These are phyloP conservation scores for Telfairia occidentalis DNA, from an alignment of 331 rosid species.

Conservation along the genomic window DNA sequence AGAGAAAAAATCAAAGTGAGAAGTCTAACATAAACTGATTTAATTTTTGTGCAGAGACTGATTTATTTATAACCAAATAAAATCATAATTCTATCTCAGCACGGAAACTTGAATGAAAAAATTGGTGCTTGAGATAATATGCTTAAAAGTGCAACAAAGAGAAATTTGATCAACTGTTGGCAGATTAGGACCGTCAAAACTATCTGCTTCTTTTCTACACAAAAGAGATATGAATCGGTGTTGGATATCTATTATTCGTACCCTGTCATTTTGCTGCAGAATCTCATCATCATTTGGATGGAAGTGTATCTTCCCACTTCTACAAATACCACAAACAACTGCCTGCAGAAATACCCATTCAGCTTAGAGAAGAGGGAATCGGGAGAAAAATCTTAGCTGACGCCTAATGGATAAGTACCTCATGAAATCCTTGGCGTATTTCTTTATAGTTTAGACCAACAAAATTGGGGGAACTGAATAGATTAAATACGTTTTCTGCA, in stretches of 20 bases:
- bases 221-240: neutral
- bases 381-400: conserved; percentile 6
- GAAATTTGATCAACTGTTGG: neutral
- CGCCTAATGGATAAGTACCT: conserved; percentile 46
- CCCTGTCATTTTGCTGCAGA: conserved; percentile 76
- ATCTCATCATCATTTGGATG: conserved; percentile 77
- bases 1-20: neutral
- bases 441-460: conserved; percentile 59
- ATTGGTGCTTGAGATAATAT: neutral
- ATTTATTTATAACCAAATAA: neutral
- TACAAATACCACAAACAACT: conserved; percentile 79
- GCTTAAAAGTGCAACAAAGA: neutral
- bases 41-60: neutral
- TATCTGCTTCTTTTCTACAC: neutral
- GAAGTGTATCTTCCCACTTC: conserved; percentile 66
- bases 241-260: conserved; percentile 22
- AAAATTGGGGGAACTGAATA: conserved; percentile 51
- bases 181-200: neutral
- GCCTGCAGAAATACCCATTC: conserved; percentile 47
- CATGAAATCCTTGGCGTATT: conserved; percentile 48
- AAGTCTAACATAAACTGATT: neutral
- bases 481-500: conserved; percentile 91
- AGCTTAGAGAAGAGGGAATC: conserved; percentile 1
- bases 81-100: neutral
- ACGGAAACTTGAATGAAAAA: neutral